Base-by-base conservation (phyloP, 2,329 filamentous ascomycete genomes). In the Penicillium sp. region DNA sequence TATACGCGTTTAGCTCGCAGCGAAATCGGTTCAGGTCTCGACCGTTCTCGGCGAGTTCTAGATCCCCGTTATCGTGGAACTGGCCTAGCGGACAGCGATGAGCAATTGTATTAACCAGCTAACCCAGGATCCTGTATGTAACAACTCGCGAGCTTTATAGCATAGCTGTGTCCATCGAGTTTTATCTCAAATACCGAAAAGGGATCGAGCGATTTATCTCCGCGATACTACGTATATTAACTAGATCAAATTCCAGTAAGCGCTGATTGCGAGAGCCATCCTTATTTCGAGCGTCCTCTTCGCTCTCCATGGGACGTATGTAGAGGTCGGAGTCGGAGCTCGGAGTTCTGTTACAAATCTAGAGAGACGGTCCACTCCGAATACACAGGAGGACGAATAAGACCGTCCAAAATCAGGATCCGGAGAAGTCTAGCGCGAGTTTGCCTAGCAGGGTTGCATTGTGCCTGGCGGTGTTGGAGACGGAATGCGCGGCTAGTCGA, bases 21-120 rank as follows among this genome's bases (percentile, higher is more conserved):
- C 67, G 64, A 53, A 63, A 67, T 2, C 63, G 60, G n/a, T 68
- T 67, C 30, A 70, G 35, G 29, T 67, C 65, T n/a, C 67, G 65
- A 11, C 64, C 62, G 9, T 62, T 66, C n/a, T 60, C 23, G 1
- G 53, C 56, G 38, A 51, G 61, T n/a, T 64, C 68, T 11, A 62
- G 61, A 35, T 70, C 64, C 15, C 64, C 58, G 45, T 69, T 68
- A 38, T 69, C 61, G 45, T 69, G 65, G 30, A 60, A 63, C 65
- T 66, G 29, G 5, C 3, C 23, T 26, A 26, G n/a, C 45, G 7
- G 52, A 64, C 31, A 67, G 61, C 26, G 26, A 51, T 9, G 13
- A 38, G 29, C 15, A 51, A 11, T 53, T n/a, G n/a, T n/a, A n/a
- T n/a, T n/a, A n/a, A n/a, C n/a, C n/a, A n/a, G n/a, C n/a, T n/a